Base-by-base conservation (phyloP, 1,139 yeast species). In the Suhomyces chickasaworum region DNA sequence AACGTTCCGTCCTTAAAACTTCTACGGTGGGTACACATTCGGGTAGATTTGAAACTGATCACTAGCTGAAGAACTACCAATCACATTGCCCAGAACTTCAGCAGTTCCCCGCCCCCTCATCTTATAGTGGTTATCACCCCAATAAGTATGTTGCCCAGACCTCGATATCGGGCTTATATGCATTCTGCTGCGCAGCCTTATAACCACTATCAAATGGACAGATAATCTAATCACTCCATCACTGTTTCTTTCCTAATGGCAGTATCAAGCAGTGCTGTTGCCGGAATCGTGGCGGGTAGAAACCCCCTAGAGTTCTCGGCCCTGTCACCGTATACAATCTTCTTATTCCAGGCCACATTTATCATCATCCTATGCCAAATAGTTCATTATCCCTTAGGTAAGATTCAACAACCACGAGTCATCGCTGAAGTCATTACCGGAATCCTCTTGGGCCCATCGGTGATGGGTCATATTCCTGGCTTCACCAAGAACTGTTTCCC, bases 371-470 rank as follows among this genome's bases (percentile, higher is more conserved):
- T 81, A 37, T 81, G 84, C 48, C 81, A 81, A 44, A 25, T 81
- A 4, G 56, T 86, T 5, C 83, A 85, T 56, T 67, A 71, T 41
- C 89, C 90, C 0, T 65, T 86, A 20, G 71, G 81, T 9, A 73
- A 64, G 50, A 59, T 86, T 36, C 81, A 80, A 53, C 93, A 87
- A 60, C 95, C 95, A 0, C 73, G 82, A 47, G 95, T 86, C 36
- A 85, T 86, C 46, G 87, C 90, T 6, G 95, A 86, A 58, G 93
- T 86, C 44, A 71, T 86, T 13, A 74, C 89, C 0, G 95, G 95
- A 16, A 83, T 87, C 41, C 56, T 86, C 1, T 65, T 87, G 45
- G 91, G 91, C 0, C 89, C 89, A 1, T 65, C 81, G 1, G 91
- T 79, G 1, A 65, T 87, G 68, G 95, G 93, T 2, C 80, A 76